Evolutionary conservation across 768 basidiomycete genomes (phyloP).

Genomic region (Ramaria sp.): DNA sequence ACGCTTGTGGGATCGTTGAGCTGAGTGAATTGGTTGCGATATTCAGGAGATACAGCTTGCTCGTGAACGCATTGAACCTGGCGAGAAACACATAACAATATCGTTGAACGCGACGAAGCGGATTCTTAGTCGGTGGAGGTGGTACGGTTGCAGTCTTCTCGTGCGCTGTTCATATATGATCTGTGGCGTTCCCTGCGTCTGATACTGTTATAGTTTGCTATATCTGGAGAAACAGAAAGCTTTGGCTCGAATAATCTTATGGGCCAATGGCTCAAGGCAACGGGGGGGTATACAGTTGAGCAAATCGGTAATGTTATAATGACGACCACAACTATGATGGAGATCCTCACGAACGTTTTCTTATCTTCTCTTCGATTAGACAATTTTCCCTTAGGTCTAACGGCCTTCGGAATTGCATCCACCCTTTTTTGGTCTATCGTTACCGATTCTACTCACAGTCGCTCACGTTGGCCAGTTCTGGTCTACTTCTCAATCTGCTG

Average conservation of each 20-base stretch:
- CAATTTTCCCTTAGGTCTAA: constrained; percentile 53
- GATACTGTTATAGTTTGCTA: constrained; percentile 35
- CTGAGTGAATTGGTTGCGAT: constrained; percentile 3
- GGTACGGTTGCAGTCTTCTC: constrained; percentile 56
- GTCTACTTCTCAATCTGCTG: constrained; percentile 50
- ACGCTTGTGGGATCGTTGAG: background rate
- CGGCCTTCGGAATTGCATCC: constrained; percentile 53
- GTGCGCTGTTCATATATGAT: constrained; percentile 23
- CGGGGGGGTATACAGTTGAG: constrained; percentile 50
- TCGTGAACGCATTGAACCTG: constrained; percentile 32
- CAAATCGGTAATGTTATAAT: constrained; percentile 35
- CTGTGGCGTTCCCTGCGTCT: background rate
- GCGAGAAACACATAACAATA: constrained; percentile 27
- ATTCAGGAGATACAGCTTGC: constrained; percentile 42
- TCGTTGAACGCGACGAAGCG: constrained; percentile 37
- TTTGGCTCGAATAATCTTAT: constrained; percentile 63
- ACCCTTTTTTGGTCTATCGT: constrained; percentile 51
- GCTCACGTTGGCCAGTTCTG: constrained; percentile 50
- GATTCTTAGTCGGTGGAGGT: constrained; percentile 50
- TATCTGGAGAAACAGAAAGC: constrained; percentile 57
- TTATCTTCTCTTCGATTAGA: constrained; percentile 17
- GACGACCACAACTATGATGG: background rate
- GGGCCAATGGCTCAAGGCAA: constrained; percentile 59
- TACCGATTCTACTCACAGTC: constrained; percentile 42
- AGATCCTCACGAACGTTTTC: background rate